These are phyloP conservation scores for Penicillium riverlandense DNA, from an alignment of 495 filamentous ascomycete genomes.

Conservation along the genomic window DNA sequence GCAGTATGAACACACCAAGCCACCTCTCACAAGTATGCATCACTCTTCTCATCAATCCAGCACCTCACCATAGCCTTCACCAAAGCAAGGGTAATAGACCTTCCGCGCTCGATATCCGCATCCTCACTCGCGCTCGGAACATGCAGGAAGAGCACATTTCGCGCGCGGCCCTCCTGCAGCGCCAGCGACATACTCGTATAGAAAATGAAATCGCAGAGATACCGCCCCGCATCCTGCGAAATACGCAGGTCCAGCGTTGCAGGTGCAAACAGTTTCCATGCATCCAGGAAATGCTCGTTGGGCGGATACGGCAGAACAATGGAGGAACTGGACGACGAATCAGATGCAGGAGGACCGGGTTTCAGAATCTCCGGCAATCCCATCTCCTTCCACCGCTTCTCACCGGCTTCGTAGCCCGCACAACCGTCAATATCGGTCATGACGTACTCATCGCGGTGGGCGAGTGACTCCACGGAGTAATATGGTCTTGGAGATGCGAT, in stretches of 20 bases:
- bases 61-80: constrained; percentile 59
- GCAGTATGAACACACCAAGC: too few relatives aligned
- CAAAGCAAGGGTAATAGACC: constrained; percentile 57
- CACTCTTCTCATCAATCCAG: constrained; percentile 24
- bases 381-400: constrained; percentile 39
- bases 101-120: constrained; percentile 50
- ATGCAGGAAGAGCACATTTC: constrained; percentile 69
- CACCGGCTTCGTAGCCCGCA: constrained; percentile 44
- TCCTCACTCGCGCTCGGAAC: constrained; percentile 57
- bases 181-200: constrained; percentile 62
- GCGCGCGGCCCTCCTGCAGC: constrained; percentile 38
- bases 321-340: not conserved
- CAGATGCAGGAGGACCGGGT: constrained; percentile 14
- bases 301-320: constrained; percentile 18
- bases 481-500: constrained; percentile 64
- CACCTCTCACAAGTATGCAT: not conserved
- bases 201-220: constrained; percentile 83
- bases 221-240: constrained; percentile 72
- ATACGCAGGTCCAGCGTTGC: constrained; percentile 49
- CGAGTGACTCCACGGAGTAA: constrained; percentile 64
- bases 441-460: constrained; percentile 68
- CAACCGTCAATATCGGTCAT: constrained; percentile 61
- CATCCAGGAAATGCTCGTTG: constrained; percentile 24
- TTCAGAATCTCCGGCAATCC: constrained; percentile 27
- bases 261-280: constrained; percentile 26